These are phyloP conservation scores for Microdochium bolleyi DNA, from an alignment of 2,329 filamentous ascomycete genomes.

Conservation along the genomic window DNA sequence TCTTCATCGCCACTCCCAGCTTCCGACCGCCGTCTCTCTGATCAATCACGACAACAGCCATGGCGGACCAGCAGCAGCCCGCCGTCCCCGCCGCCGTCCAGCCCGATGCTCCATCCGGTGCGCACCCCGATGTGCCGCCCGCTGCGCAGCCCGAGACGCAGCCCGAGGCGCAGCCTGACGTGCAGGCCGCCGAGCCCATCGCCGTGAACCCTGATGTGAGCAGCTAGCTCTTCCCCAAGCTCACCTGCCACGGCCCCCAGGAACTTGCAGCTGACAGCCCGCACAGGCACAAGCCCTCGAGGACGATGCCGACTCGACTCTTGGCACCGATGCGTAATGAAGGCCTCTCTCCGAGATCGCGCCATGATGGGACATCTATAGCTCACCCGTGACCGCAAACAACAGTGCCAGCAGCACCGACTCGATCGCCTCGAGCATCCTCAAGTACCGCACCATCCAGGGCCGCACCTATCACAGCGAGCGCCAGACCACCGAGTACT, in stretches of 20 bases:
- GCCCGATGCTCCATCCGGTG: too few relatives aligned
- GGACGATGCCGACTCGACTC: constrained; percentile 14
- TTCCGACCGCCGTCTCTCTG: too few relatives aligned
- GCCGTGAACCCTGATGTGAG: not conserved
- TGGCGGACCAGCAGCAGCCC: not conserved
- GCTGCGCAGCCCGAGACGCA: too few relatives aligned
- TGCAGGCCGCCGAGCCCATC: not conserved
- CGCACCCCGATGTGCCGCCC: too few relatives aligned
- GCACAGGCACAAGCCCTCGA: not conserved
- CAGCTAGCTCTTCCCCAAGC: not conserved
- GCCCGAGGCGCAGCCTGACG: not conserved
- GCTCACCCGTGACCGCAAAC: not conserved
- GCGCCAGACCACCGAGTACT: not conserved
- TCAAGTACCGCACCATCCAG: constrained; percentile 19
- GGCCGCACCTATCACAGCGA: constrained; percentile 20
- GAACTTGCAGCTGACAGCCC: not conserved
- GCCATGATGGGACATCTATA: not conserved
- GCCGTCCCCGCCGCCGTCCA: not conserved
- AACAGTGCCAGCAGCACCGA: constrained; percentile 11
- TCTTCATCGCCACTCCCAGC: too few relatives aligned
- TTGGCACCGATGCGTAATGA: constrained; percentile 17
- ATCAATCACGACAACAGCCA: too few relatives aligned
- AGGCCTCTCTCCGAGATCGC: not conserved
- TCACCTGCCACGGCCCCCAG: not conserved
- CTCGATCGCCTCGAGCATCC: constrained; percentile 18